phyloP scores from a whole-genome alignment of 305 asterid species.

The Ilex paraguariensis region DNA sequence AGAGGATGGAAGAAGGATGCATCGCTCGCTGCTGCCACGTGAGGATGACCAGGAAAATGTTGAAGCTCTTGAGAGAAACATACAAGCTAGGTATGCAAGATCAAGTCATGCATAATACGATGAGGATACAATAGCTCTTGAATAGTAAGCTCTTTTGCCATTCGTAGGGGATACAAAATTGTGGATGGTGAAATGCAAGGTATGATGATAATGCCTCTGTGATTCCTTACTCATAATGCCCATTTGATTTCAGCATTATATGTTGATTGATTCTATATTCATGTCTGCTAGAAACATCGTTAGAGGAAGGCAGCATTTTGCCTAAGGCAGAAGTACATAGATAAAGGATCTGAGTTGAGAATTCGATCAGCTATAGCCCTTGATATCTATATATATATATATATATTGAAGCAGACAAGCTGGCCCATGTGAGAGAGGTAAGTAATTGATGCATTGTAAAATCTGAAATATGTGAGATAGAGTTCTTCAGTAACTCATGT shows the following conservation, averaged over 20 bases:
- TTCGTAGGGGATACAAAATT: conserved; percentile 93
- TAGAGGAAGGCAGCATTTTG: conserved; percentile 97
- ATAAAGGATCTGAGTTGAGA: conserved; percentile 77
- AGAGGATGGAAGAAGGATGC: conserved; percentile 53
- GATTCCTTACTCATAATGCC: background rate
- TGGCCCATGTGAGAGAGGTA: conserved; percentile 96
- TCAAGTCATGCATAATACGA: conserved; percentile 69
- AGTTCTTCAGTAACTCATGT: too few species aligned
- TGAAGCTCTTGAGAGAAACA: conserved; percentile 75
- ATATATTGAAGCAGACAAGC: conserved; percentile 92
- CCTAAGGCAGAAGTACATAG: conserved; percentile 89
- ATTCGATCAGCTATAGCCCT: conserved; percentile 85
- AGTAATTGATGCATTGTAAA: background rate
- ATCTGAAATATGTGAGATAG: too few species aligned
- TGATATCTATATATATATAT: conserved; percentile 73
- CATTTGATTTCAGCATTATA: background rate
- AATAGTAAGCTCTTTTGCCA: conserved; percentile 94
- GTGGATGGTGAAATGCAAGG: conserved; percentile 99
- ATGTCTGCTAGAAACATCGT: conserved; percentile 61
- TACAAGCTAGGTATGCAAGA: conserved; percentile 74
- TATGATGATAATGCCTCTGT: conserved; percentile 30
- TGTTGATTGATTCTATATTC: conserved; percentile 1
- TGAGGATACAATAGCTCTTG: conserved; percentile 93
- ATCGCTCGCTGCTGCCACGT: conserved; percentile 79
- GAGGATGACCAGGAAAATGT: conserved; percentile 93